phyloP scores from a whole-genome alignment of 257 asterid genomes.

The Jaltomata sinuosa region DNA sequence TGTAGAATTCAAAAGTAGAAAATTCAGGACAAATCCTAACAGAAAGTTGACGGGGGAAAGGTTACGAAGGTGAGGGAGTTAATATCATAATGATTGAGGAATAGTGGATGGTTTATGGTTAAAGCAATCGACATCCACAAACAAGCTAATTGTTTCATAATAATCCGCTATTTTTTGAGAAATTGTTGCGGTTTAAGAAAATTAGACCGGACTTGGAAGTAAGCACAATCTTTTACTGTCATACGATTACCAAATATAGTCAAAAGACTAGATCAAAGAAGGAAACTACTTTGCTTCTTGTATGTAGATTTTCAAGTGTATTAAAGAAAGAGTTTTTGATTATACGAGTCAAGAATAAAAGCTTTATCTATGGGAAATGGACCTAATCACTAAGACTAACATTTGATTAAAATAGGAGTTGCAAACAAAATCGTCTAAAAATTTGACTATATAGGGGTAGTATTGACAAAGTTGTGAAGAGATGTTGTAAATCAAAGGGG shows the following conservation, averaged over 20 bases:
- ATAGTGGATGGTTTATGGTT: no score
- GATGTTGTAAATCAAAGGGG: neutral
- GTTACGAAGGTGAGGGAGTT: no score
- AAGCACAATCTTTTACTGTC: neutral
- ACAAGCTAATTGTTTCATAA: no score
- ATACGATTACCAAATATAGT: neutral
- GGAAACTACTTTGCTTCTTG: neutral
- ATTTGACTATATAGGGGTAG: neutral
- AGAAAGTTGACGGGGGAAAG: no score
- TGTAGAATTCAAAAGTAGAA: no score
- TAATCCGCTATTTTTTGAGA: neutral
- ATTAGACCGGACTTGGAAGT: neutral
- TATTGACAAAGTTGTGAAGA: neutral
- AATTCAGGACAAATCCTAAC: no score
- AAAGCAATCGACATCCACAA: no score
- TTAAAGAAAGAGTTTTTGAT: neutral
- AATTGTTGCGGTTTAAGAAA: neutral
- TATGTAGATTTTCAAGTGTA: no score
- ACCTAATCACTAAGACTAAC: neutral
- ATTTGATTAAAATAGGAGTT: neutral
- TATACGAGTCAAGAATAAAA: neutral
- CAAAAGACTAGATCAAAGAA: neutral
- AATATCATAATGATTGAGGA: no score
- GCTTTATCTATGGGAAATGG: neutral
- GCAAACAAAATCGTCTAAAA: neutral